A percentile compares a stretch with the other conserved stretches of the same genome.
Conservation (phyloP, 2,329 filamentous ascomycete genomes). For the Stagonosporopsis vannaccii region DNA sequence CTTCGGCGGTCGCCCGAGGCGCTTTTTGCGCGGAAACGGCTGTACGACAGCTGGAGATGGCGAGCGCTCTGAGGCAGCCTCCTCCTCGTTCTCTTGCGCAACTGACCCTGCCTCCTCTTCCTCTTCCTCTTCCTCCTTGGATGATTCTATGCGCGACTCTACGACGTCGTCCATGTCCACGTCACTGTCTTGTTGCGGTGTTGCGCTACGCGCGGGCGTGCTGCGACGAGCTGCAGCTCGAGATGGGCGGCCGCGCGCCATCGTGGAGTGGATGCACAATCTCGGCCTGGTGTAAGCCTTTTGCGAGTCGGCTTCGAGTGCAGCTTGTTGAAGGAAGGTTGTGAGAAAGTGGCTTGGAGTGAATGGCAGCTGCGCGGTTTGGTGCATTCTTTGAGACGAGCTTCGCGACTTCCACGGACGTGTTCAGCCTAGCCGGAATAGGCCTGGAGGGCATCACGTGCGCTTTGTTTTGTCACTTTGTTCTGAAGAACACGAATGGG, state of each 20-base stretch:
- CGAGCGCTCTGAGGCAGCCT: constrained; percentile 55
- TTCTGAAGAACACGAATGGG: no score
- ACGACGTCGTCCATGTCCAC: constrained; percentile 45
- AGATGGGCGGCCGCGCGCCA: constrained; percentile 48
- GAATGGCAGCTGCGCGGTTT: neutral
- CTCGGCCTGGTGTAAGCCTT: neutral
- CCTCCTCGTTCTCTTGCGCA: constrained; percentile 53
- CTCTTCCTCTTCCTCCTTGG: constrained; percentile 61
- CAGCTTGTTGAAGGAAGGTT: neutral
- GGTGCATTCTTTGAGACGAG: constrained; percentile 8
- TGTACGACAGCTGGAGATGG: constrained; percentile 60
- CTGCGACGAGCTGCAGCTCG: constrained; percentile 50
- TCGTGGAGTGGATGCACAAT: constrained; percentile 19
- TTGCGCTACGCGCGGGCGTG: constrained; percentile 46
- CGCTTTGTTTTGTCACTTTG: neutral
- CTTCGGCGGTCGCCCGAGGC: constrained; percentile 86
- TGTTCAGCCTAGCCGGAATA: constrained; percentile 9
- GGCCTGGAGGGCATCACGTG: constrained; percentile 9
- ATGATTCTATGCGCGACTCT: constrained; percentile 46
- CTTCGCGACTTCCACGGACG: constrained; percentile 25
- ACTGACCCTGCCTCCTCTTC: constrained; percentile 57
- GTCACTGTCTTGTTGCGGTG: constrained; percentile 45
- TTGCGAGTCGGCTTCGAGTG: neutral
- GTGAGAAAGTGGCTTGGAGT: neutral
- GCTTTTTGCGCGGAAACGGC: constrained; percentile 71